A percentile compares a stretch with the other conserved stretches of the same genome.
phyloP scores from a whole-genome alignment of 495 filamentous ascomycete genomes.

The Chaetomium cochliodes region DNA sequence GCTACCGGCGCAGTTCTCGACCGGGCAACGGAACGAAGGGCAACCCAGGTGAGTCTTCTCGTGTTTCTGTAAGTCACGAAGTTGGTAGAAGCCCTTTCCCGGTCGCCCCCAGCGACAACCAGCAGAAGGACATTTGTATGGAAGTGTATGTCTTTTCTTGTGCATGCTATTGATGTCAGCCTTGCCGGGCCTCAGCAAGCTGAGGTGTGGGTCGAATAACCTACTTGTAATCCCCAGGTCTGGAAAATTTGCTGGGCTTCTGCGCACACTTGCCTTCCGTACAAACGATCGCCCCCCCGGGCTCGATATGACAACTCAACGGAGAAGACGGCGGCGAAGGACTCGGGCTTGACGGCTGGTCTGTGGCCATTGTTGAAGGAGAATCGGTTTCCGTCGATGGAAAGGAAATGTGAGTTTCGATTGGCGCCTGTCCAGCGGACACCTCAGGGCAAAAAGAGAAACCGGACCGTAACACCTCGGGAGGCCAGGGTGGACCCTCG shows the following conservation, averaged over 20 bases:
- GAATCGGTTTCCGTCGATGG: background rate
- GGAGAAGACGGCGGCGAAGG: too few relatives aligned
- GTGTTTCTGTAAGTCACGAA: background rate
- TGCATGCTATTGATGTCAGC: constrained; percentile 3
- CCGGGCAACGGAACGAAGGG: background rate
- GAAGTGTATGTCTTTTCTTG: constrained; percentile 3
- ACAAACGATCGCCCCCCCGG: constrained; percentile 1
- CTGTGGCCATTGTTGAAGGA: background rate
- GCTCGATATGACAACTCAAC: background rate
- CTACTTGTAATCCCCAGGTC: constrained; percentile 2
- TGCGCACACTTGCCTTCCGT: background rate
- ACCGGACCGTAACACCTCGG: constrained; percentile 12
- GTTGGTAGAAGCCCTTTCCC: constrained; percentile 1
- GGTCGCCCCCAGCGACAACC: background rate
- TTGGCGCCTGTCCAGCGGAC: background rate
- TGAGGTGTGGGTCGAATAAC: background rate
- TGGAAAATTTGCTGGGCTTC: background rate
- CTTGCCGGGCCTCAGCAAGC: background rate
- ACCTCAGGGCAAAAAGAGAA: background rate
- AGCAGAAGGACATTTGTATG: background rate
- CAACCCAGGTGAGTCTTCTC: background rate
- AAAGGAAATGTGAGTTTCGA: background rate
- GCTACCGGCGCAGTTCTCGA: background rate
- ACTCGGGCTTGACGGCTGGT: background rate
- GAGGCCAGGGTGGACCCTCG: background rate